These are phyloP conservation scores for Ustilago hordei DNA, from an alignment of 1,284 basidiomycete species.

Conservation along the genomic window DNA sequence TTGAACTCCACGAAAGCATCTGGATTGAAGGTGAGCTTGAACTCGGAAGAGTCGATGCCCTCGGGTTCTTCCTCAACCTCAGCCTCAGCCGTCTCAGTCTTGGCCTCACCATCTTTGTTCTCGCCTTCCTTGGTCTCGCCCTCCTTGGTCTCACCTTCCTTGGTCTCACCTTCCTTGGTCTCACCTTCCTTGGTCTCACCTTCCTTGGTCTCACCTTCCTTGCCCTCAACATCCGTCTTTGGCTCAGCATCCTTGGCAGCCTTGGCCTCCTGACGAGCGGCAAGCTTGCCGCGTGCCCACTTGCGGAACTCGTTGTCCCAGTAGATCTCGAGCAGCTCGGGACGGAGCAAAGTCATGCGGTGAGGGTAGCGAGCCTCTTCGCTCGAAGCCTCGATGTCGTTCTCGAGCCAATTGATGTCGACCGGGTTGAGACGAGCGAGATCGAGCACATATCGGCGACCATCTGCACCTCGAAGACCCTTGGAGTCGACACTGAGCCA, in stretches of 20 bases:
- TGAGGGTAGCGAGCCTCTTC: constrained; percentile 72
- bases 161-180: not conserved
- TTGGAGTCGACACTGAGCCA: constrained; percentile 75
- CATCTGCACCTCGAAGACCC: constrained; percentile 74
- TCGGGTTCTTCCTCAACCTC: constrained; percentile 51
- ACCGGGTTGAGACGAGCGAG: constrained; percentile 73
- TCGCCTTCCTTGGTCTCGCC: constrained; percentile 46
- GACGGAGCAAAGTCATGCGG: constrained; percentile 73
- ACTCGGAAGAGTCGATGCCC: constrained; percentile 69
- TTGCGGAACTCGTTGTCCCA: constrained; percentile 73
- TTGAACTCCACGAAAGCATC: constrained; percentile 73
- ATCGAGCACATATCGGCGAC: constrained; percentile 74
- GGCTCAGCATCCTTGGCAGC: constrained; percentile 34
- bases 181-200: constrained; percentile 24
- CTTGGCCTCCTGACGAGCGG: constrained; percentile 59
- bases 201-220: constrained; percentile 50
- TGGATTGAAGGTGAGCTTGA: constrained; percentile 74
- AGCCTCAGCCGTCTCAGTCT: constrained; percentile 21
- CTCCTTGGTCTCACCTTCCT: constrained; percentile 43
- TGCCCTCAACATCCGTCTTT: constrained; percentile 36
- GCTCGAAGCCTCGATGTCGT: constrained; percentile 67
- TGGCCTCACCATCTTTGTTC: constrained; percentile 13
- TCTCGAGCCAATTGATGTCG: constrained; percentile 74
- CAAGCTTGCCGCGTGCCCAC: constrained; percentile 72
- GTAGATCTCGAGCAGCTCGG: constrained; percentile 74